Evolutionary conservation across 1,284 basidiomycete genomes (phyloP), one percentile per base, ranked within the genome.

Genomic region (Rugosomyces carneus): DNA sequence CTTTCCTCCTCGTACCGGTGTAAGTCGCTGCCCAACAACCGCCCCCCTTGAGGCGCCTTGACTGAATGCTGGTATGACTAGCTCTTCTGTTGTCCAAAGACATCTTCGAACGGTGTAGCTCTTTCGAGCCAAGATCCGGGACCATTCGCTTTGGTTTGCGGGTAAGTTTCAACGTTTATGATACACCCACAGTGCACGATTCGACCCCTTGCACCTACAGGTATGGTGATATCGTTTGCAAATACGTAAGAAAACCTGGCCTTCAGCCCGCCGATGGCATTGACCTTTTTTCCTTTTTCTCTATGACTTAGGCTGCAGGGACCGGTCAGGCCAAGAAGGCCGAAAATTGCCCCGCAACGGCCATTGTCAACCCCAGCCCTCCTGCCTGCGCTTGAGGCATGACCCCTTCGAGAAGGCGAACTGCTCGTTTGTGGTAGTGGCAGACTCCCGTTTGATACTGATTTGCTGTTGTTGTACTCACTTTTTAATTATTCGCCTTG

Each of bases 11-110:
- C 44, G 44, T 34, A 18, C 29, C 2, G 44, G 35, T 5, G 42
- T 44, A 13, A 20, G 42, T 27, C 13, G 13, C 10, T 38, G 37
- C 13, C 5, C n/a, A 4, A n/a, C n/a, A n/a, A n/a, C n/a, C n/a
- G n/a, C n/a, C n/a, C n/a, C n/a, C n/a, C n/a, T n/a, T n/a, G n/a
- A n/a, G n/a, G n/a, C n/a, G n/a, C n/a, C n/a, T n/a, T n/a, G n/a
- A n/a, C n/a, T n/a, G n/a, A n/a, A n/a, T n/a, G n/a, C n/a, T n/a
- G n/a, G n/a, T n/a, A n/a, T n/a, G n/a, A 31, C 29, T 31, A 31
- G 29, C 11, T 31, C 13, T 40, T 39, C 13, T 45, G 44, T 32
- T 45, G 44, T 16, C 44, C 44, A 4, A 39, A 39, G 23, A 40
- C 44, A 27, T 37, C 29, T 16, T 38, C 37, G 8, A 21, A 23